phyloP scores from a whole-genome alignment of 176 grass and related monocot genomes.

The Musa beccarii region DNA sequence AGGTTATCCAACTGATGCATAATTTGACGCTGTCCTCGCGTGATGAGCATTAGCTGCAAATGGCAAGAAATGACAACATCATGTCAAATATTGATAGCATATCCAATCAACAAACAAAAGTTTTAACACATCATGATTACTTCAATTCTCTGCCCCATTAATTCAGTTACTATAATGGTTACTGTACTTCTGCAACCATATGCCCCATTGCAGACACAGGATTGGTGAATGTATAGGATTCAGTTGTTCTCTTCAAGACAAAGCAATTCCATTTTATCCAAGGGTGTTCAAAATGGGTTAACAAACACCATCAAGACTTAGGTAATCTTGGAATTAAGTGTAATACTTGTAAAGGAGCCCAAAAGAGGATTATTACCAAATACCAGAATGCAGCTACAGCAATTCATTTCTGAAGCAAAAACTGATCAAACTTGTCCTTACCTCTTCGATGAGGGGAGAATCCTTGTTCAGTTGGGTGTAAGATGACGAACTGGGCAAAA shows the following conservation, averaged over 20 bases:
- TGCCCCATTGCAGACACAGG: too few relatives aligned
- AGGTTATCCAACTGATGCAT: conserved; percentile 88
- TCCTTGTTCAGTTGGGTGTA: conserved; percentile 76
- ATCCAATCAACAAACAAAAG: background rate
- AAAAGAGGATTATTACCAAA: too few relatives aligned
- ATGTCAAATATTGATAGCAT: background rate
- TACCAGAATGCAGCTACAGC: too few relatives aligned
- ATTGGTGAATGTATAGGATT: too few relatives aligned
- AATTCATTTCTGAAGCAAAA: background rate
- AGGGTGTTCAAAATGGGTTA: too few relatives aligned
- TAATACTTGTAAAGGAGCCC: too few relatives aligned
- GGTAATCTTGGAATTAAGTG: too few relatives aligned
- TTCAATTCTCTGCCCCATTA: background rate
- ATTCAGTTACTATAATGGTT: too few relatives aligned
- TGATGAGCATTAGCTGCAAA: conserved; percentile 52
- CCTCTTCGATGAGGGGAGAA: conserved; percentile 80
- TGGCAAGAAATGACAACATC: background rate
- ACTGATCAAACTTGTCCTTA: conserved; percentile 10
- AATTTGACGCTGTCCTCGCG: conserved; percentile 74
- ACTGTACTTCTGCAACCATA: too few relatives aligned
- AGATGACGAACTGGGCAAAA: conserved; percentile 68
- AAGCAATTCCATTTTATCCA: too few relatives aligned
- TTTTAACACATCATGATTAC: background rate
- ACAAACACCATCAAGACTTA: too few relatives aligned
- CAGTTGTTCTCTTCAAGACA: too few relatives aligned